These are phyloP conservation scores for Huntiella abstrusa DNA, from an alignment of 2,329 filamentous ascomycete genomes.

Conservation along the genomic window DNA sequence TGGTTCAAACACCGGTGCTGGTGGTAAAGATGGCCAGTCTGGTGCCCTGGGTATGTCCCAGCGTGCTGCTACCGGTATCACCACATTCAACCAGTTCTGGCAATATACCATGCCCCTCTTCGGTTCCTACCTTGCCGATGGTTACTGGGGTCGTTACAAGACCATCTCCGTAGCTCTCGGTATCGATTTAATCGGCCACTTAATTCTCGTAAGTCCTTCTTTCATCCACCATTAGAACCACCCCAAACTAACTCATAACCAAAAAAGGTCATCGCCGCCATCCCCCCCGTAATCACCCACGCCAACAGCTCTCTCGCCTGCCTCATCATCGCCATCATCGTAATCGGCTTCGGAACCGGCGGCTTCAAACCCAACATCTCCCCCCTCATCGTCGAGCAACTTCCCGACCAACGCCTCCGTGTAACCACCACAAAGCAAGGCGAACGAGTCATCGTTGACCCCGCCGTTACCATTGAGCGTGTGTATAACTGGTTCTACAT, in stretches of 20 bases:
- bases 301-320: constrained; percentile 37
- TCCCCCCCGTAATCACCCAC: constrained; percentile 40
- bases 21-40: constrained; percentile 20
- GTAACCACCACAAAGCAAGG: constrained; percentile 33
- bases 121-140: constrained; percentile 30
- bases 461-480: constrained; percentile 39
- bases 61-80: constrained; percentile 27
- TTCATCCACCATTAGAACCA: neutral
- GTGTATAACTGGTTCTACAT: constrained; percentile 56
- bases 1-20: constrained; percentile 35
- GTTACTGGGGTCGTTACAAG: constrained; percentile 48
- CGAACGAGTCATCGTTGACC: constrained; percentile 46
- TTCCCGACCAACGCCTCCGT: constrained; percentile 33
- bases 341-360: constrained; percentile 43
- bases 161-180: constrained; percentile 46
- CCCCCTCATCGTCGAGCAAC: constrained; percentile 48
- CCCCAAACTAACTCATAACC: too few relatives aligned
- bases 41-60: constrained; percentile 40
- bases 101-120: constrained; percentile 39
- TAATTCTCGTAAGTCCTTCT: constrained; percentile 28
- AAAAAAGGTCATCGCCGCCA: constrained; percentile 34
- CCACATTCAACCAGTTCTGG: constrained; percentile 37
- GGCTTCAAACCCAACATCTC: constrained; percentile 61
- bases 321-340: constrained; percentile 40
- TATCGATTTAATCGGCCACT: constrained; percentile 44